A percentile compares a stretch with the other conserved stretches of the same genome.
phyloP scores from a whole-genome alignment of 2,329 filamentous ascomycete species.

The Chaetothyriales sp. region DNA sequence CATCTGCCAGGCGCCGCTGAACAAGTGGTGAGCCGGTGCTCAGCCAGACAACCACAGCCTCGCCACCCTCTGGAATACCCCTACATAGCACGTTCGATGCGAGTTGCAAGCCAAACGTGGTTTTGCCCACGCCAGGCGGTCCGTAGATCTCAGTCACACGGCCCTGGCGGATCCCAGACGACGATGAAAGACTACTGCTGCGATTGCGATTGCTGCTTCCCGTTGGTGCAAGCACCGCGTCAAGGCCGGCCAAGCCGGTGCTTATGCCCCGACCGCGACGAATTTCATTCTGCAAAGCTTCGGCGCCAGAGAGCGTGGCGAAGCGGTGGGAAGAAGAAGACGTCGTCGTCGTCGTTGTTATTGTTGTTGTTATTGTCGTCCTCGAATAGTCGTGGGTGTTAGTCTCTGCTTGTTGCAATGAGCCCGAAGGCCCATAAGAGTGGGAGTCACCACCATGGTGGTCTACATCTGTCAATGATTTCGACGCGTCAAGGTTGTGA shows the following conservation, averaged over 20 bases:
- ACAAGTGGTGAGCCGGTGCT: conserved; percentile 40
- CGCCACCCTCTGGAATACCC: conserved; percentile 34
- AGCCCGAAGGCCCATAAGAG: too few relatives aligned
- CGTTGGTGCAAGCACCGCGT: conserved; percentile 30
- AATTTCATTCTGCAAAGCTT: conserved; percentile 40
- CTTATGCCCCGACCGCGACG: conserved; percentile 29
- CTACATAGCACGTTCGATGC: conserved; percentile 45
- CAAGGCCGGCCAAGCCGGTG: conserved; percentile 43
- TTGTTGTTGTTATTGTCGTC: background rate
- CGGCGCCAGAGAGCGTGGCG: conserved; percentile 61
- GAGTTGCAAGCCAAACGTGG: conserved; percentile 60
- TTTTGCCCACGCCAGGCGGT: conserved; percentile 75
- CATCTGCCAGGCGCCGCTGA: conserved; percentile 33
- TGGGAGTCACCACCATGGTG: background rate
- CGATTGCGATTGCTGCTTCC: background rate
- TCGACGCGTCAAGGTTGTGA: background rate
- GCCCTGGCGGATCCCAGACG: conserved; percentile 39
- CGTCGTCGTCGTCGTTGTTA: background rate
- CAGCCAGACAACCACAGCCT: conserved; percentile 58
- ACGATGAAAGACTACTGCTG: background rate
- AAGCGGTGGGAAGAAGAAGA: conserved; percentile 41
- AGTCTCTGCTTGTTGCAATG: background rate
- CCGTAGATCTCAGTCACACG: conserved; percentile 81
- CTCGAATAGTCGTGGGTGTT: conserved; percentile 46
- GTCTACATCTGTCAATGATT: background rate